These are phyloP conservation scores for Vigna nakashimae DNA, from an alignment of 306 rosid genomes.

Conservation along the genomic window DNA sequence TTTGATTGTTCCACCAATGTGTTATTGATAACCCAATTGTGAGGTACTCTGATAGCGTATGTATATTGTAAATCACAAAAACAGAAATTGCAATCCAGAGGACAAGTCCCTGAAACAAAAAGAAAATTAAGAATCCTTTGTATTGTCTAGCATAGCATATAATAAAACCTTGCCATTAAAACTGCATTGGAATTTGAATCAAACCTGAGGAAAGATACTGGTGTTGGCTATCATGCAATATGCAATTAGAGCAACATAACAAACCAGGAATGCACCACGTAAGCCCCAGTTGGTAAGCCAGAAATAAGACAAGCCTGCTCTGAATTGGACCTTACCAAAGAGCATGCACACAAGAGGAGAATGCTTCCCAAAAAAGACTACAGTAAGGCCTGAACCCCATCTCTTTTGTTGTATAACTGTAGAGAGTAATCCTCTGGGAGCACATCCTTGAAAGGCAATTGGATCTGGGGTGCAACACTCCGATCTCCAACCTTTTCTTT, in stretches of 20 bases:
- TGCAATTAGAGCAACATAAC: slow-evolving; percentile 62
- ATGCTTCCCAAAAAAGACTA: slow-evolving; percentile 55
- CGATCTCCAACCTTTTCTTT: slow-evolving; percentile 75
- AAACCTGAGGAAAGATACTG: slow-evolving; percentile 70
- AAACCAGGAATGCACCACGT: slow-evolving; percentile 49
- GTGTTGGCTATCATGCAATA: slow-evolving; percentile 71
- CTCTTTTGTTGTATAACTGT: slow-evolving; percentile 72
- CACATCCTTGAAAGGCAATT: slow-evolving; percentile 64
- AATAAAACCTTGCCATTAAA: neutral
- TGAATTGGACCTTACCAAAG: slow-evolving; percentile 59
- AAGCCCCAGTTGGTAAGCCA: slow-evolving; percentile 56
- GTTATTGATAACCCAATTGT: slow-evolving; percentile 52
- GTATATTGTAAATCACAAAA: slow-evolving; percentile 41
- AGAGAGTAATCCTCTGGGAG: slow-evolving; percentile 59
- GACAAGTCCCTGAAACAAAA: slow-evolving; percentile 48
- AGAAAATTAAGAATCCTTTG: neutral
- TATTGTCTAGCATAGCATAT: neutral
- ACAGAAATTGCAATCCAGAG: slow-evolving; percentile 51
- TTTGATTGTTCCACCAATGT: slow-evolving; percentile 83
- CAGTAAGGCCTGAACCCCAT: slow-evolving; percentile 71
- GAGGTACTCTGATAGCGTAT: slow-evolving; percentile 50
- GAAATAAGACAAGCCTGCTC: slow-evolving; percentile 58
- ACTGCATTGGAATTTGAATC: slow-evolving; percentile 27
- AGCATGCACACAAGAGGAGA: slow-evolving; percentile 58
- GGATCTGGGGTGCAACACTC: slow-evolving; percentile 50